Base-by-base conservation (phyloP, 257 asterid species). In the Asclepias syriaca region DNA sequence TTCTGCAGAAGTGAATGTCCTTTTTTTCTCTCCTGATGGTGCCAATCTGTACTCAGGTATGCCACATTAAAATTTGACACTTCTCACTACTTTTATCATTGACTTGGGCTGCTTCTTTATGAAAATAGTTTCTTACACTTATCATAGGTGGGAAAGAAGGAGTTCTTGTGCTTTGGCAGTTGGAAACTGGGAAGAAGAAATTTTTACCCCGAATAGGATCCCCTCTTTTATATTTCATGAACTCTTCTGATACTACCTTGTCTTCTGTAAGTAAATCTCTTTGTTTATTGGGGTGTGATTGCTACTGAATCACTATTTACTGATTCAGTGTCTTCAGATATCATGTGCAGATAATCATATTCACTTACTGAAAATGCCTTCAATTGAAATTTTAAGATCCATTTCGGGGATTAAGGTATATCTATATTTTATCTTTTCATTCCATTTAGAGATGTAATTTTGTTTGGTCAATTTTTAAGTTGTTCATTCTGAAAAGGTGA, bases 81-180 rank as follows among this genome's bases (percentile, higher is more conserved):
- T 1, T 68, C 29, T n/a, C 6, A 3, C 11, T 64, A 34, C 68
- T 37, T 14, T 49, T 68, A 32, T 27, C 55, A 49, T 65, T 22
- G 40, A 54, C 67, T 67, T 45, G 67, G 49, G 29, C 34, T 63
- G 29, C 70, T 10, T 45, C 65, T 57, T 60, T 45, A 40, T 66
- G 51, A 50, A 43, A 49, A 27, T 65, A 46, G 37, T 39, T 51
- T 65, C 48, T 77, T 75, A 64, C 45, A 66, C 66, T 72, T 43
- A 45, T 73, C 77, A 58, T 80, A 92, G 99, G 99, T 81, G 99
- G 99, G 71, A 85, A 72, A 78, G 99, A 95, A 84, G 99, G 99
- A 49, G 99, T 92, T 80, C 85, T 95, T 68, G 99, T 95, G 77
- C 92, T 87, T 66, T 92, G 99, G 98, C 99, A 92, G 88, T 77